These are phyloP conservation scores for Rhodamnia argentea DNA, from an alignment of 345 rosid species.

Conservation along the genomic window DNA sequence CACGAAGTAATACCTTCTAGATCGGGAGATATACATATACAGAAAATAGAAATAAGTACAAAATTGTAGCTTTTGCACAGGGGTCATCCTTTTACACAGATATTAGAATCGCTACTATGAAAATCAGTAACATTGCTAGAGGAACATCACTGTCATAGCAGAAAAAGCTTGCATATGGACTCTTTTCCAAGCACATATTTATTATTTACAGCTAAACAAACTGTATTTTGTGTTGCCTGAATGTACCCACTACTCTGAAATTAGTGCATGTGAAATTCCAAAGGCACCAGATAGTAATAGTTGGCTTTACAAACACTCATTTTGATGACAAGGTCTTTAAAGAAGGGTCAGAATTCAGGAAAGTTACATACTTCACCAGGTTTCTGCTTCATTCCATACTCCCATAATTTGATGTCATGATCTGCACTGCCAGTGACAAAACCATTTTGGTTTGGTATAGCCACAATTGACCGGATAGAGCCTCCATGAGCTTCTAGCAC, in stretches of 20 bases:
- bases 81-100: neutral
- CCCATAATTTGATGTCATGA: constrained; percentile 91
- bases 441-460: constrained; percentile 68
- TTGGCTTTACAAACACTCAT: neutral
- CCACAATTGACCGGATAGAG: constrained; percentile 56
- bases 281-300: neutral
- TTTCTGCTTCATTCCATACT: constrained; percentile 57
- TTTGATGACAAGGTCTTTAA: neutral
- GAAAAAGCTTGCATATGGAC: neutral
- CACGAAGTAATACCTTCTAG: neutral
- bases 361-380: constrained; percentile 41
- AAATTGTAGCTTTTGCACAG: neutral
- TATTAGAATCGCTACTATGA: neutral
- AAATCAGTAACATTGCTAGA: neutral
- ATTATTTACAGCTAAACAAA: neutral
- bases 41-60: neutral
- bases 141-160: neutral
- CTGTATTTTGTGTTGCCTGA: neutral
- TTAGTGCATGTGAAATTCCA: neutral
- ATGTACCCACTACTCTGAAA: neutral
- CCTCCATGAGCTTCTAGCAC: constrained; percentile 88
- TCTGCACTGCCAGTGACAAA: constrained; percentile 96
- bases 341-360: neutral
- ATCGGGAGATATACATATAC: neutral
- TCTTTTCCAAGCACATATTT: neutral